Conservation (phyloP, 495 filamentous ascomycete genomes). For the Aspergillus haitiensis region DNA sequence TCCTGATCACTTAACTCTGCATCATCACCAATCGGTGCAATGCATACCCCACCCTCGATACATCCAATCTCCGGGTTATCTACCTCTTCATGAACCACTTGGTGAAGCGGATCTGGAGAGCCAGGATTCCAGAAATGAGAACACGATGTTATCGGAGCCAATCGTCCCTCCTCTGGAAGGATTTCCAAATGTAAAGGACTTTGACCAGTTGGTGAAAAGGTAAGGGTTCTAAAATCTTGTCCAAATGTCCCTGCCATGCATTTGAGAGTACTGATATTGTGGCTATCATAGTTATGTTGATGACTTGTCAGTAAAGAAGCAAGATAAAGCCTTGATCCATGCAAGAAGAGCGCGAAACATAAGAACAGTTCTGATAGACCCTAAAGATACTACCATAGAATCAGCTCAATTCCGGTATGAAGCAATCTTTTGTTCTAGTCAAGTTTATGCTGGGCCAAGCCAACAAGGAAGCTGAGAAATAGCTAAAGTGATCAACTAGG, state of each 20-base stretch:
- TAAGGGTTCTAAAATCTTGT: constrained; percentile 22
- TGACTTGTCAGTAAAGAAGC: constrained; percentile 57
- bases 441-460: neutral
- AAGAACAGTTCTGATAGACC: constrained; percentile 52
- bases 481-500: constrained; percentile 31
- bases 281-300: constrained; percentile 43
- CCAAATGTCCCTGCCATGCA: neutral
- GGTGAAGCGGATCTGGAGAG: constrained; percentile 45
- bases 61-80: constrained; percentile 37
- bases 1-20: constrained; percentile 34
- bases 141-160: constrained; percentile 46
- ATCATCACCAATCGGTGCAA: constrained; percentile 36
- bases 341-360: constrained; percentile 56
- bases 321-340: constrained; percentile 60
- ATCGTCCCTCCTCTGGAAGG: constrained; percentile 48
- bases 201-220: constrained; percentile 56
- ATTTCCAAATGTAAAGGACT: constrained; percentile 54
- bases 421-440: neutral
- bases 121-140: constrained; percentile 47
- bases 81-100: constrained; percentile 38
- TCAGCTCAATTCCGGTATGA: constrained; percentile 57
- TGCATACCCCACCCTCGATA: constrained; percentile 41
- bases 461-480: neutral
- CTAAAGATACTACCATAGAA: constrained; percentile 58
- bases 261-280: constrained; percentile 1